phyloP scores from a whole-genome alignment of 2,329 filamentous ascomycete species.

The Triangularia verruculosa region DNA sequence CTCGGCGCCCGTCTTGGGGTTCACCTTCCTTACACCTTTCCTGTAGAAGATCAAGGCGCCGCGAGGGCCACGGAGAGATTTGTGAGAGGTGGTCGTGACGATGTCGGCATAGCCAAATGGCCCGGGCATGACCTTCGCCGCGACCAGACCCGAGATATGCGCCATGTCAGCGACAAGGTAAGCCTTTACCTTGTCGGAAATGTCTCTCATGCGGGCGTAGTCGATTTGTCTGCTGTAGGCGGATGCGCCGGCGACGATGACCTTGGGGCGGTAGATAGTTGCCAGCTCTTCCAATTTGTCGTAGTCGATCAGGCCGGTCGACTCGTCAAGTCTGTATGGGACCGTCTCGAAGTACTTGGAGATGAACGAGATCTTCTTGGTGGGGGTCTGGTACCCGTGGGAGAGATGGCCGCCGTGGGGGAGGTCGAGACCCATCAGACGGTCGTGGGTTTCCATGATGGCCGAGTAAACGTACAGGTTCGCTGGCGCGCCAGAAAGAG shows the following conservation, averaged over 20 bases:
- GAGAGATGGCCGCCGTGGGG: constrained; percentile 95
- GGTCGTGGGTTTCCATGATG: constrained; percentile 85
- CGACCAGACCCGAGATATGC: constrained; percentile 91
- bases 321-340: constrained; percentile 86
- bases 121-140: constrained; percentile 84
- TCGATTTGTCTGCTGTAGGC: constrained; percentile 96
- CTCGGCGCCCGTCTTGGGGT: constrained; percentile 82
- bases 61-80: constrained; percentile 89
- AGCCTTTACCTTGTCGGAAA: constrained; percentile 85
- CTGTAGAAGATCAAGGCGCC: constrained; percentile 99
- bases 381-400: constrained; percentile 94
- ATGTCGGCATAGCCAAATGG: constrained; percentile 90
- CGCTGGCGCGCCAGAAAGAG: constrained; percentile 69
- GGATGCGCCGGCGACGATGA: constrained; percentile 90
- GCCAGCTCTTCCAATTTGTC: constrained; percentile 85
- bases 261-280: constrained; percentile 86
- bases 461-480: constrained; percentile 96
- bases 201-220: constrained; percentile 87
- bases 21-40: constrained; percentile 79
- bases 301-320: constrained; percentile 94
- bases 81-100: constrained; percentile 97
- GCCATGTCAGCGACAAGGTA: constrained; percentile 97
- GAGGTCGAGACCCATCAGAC: constrained; percentile 94
- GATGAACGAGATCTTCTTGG: constrained; percentile 93
- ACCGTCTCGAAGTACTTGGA: constrained; percentile 99